Evolutionary conservation across 2,329 filamentous ascomycete genomes (phyloP).

Genomic region (Beauveria bassiana): DNA sequence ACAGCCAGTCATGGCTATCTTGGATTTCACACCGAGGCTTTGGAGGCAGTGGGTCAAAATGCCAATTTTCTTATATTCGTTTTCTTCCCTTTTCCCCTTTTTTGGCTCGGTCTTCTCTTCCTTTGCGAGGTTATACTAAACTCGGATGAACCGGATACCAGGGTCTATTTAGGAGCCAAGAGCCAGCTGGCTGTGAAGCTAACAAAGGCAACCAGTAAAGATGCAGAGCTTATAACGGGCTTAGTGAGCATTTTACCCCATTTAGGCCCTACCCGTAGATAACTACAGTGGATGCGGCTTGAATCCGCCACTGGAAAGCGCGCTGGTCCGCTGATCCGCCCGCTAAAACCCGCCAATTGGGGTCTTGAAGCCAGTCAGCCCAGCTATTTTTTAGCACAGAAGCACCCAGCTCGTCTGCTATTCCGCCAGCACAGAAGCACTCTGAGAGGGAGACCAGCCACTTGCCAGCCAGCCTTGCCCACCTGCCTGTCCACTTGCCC

Average conservation of each 20-base stretch:
- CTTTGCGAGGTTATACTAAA: not conserved
- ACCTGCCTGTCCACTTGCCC: not conserved
- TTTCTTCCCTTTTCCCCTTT: not conserved
- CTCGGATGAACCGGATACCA: slow-evolving; percentile 4
- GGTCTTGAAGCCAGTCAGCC: not conserved
- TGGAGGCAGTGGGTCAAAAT: not conserved
- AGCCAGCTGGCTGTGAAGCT: not conserved
- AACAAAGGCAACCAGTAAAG: too few relatives aligned
- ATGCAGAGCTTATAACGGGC: not conserved
- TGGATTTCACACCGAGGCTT: not conserved
- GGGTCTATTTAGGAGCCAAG: not conserved
- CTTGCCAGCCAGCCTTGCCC: not conserved
- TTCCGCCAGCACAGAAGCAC: not conserved
- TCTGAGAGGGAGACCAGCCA: not conserved
- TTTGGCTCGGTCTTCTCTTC: not conserved
- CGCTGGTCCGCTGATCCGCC: not conserved
- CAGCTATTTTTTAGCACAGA: not conserved
- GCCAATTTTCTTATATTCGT: not conserved
- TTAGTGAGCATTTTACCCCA: not conserved
- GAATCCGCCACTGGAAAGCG: not conserved
- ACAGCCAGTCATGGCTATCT: not conserved
- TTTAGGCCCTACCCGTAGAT: not conserved
- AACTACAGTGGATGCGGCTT: slow-evolving; percentile 2
- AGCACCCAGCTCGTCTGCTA: not conserved
- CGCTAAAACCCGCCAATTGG: not conserved